A percentile compares a stretch with the other conserved stretches of the same genome.
Evolutionary conservation across 2,329 filamentous ascomycete species (phyloP).

Genomic region (Leptographium procerum): DNA sequence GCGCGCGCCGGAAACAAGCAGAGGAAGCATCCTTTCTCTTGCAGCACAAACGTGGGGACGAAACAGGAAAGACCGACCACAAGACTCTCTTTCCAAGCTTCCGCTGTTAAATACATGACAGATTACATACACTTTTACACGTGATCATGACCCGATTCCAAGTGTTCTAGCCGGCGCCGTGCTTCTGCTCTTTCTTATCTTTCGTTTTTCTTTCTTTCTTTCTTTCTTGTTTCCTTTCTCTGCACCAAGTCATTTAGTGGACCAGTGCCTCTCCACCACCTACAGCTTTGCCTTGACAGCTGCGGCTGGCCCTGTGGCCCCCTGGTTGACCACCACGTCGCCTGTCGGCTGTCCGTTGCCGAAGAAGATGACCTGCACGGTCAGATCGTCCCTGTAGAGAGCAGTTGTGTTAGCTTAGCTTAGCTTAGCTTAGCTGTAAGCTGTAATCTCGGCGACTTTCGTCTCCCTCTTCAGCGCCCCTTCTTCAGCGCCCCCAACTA

Average conservation of each 20-base stretch:
- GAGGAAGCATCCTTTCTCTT: background rate
- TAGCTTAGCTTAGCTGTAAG: background rate
- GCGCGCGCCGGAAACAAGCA: background rate
- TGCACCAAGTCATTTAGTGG: background rate
- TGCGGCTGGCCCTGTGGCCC: slow-evolving; percentile 56
- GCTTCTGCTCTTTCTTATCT: background rate
- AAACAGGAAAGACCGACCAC: background rate
- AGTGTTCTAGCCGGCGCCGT: too few relatives aligned
- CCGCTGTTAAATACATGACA: too few relatives aligned
- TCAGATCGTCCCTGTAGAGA: slow-evolving; percentile 70
- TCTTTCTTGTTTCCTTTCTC: background rate
- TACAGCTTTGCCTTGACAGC: slow-evolving; percentile 22
- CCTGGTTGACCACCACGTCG: slow-evolving; percentile 71
- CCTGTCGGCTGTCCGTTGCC: slow-evolving; percentile 69
- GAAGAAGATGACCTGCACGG: slow-evolving; percentile 98
- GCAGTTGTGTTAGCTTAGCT: too few relatives aligned
- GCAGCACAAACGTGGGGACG: background rate
- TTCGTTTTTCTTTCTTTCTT: background rate
- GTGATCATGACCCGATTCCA: too few relatives aligned
- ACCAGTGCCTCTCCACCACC: too few relatives aligned
- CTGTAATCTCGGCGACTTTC: background rate
- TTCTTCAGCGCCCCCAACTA: too few relatives aligned
- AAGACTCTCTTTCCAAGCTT: too few relatives aligned
- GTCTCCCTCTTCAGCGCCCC: background rate
- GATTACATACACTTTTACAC: too few relatives aligned